A percentile compares a stretch with the other conserved stretches of the same genome.
These are phyloP conservation scores for Corchorus capsularis DNA, from an alignment of 345 rosid genomes.

Conservation along the genomic window DNA sequence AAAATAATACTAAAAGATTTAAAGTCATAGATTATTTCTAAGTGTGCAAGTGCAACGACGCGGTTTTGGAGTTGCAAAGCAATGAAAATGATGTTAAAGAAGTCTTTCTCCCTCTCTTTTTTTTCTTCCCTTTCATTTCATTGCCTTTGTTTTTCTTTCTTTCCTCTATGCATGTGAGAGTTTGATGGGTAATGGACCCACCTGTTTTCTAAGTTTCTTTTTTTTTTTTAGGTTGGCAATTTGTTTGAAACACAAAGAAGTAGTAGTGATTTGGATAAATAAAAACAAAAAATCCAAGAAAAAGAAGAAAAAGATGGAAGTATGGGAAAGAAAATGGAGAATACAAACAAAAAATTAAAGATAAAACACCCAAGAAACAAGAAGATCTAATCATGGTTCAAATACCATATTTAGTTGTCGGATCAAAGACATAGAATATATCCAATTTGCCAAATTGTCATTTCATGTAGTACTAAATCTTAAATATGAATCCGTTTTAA, in stretches of 20 bases:
- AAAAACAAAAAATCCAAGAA: not conserved
- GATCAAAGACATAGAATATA: not conserved
- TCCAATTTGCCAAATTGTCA: not conserved
- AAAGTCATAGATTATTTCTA: not conserved
- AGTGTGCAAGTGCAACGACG: slow-evolving; percentile 8
- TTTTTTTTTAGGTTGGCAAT: not conserved
- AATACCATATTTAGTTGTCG: slow-evolving; percentile 5
- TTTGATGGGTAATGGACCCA: slow-evolving; percentile 12
- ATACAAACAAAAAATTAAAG: slow-evolving; percentile 1
- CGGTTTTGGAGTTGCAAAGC: slow-evolving; percentile 17
- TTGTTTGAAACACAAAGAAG: no score
- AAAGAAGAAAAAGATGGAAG: not conserved
- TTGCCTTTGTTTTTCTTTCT: not conserved
- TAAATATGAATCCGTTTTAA: slow-evolving; percentile 3
- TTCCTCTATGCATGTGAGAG: slow-evolving; percentile 2
- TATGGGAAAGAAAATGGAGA: not conserved
- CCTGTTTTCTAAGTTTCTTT: not conserved
- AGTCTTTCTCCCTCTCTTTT: not conserved
- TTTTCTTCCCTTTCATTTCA: not conserved
- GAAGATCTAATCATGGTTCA: not conserved
- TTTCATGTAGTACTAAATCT: not conserved
- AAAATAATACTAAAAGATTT: not conserved
- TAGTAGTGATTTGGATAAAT: not conserved
- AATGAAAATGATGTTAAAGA: not conserved
- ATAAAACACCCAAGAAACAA: not conserved